Percentiles rank a stretch among this genome's conserved stretches.
These are phyloP conservation scores for Russula griseocarnosa DNA, from an alignment of 768 basidiomycete genomes.

Conservation along the genomic window DNA sequence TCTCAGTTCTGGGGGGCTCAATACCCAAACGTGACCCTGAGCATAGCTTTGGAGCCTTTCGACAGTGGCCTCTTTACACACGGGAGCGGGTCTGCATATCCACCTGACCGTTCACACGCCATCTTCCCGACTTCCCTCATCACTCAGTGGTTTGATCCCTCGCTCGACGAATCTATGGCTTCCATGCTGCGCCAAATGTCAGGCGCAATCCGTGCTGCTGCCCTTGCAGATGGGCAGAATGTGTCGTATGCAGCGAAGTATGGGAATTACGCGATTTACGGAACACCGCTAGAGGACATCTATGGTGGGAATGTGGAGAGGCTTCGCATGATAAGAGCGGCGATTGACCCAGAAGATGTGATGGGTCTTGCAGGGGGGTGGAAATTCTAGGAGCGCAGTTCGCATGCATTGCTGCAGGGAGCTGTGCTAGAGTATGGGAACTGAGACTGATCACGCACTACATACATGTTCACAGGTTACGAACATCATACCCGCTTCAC, in stretches of 20 bases:
- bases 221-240: conserved; percentile 28
- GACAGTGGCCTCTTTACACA: not conserved
- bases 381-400: conserved; percentile 20
- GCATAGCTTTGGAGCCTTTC: not conserved
- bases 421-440: too few species aligned
- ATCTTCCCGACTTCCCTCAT: not conserved
- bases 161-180: conserved; percentile 41
- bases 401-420: too few species aligned
- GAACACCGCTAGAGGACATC: conserved; percentile 19
- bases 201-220: conserved; percentile 1
- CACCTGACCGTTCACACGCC: conserved; percentile 13
- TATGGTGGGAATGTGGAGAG: conserved; percentile 28
- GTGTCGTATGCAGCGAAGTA: conserved; percentile 20
- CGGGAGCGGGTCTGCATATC: conserved; percentile 20
- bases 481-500: too few species aligned
- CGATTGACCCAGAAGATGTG: conserved; percentile 26
- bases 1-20: not conserved
- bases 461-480: too few species aligned
- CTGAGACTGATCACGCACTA: too few species aligned
- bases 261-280: conserved; percentile 27
- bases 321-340: not conserved
- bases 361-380: conserved; percentile 31
- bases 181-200: conserved; percentile 34
- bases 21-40: not conserved
- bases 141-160: conserved; percentile 13